Conservation (phyloP, 192 early-diverging fungal genomes). For the Gryganskiella cystojenkinii region DNA sequence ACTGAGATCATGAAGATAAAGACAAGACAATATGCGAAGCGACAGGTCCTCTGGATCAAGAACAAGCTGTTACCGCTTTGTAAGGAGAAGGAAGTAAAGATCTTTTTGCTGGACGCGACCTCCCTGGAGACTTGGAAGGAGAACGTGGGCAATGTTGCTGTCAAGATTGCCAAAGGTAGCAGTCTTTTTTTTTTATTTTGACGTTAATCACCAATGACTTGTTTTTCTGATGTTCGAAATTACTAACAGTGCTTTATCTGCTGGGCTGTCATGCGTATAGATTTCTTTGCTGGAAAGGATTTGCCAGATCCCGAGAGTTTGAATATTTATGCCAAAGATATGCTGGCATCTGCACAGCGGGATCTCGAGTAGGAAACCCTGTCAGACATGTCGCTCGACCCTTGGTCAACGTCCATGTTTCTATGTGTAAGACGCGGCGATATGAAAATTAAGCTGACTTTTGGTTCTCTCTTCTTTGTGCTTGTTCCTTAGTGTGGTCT, state of each 20-base stretch:
- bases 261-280: slow-evolving; percentile 20
- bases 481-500: slow-evolving; percentile 28
- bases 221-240: slow-evolving; percentile 12
- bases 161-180: slow-evolving; percentile 63
- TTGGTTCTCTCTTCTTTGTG: slow-evolving; percentile 24
- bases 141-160: slow-evolving; percentile 63
- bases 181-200: not conserved
- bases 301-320: slow-evolving; percentile 49
- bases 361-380: slow-evolving; percentile 53
- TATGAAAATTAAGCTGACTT: slow-evolving; percentile 23
- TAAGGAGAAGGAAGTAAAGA: slow-evolving; percentile 44
- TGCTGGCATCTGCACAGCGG: slow-evolving; percentile 38
- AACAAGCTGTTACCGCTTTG: slow-evolving; percentile 76
- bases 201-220: not conserved
- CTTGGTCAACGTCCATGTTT: slow-evolving; percentile 1
- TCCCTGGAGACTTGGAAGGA: slow-evolving; percentile 66
- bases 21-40: slow-evolving; percentile 90
- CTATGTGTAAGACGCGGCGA: slow-evolving; percentile 33
- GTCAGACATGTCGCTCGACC: not conserved
- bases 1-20: slow-evolving; percentile 86
- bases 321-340: slow-evolving; percentile 46
- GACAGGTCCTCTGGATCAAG: slow-evolving; percentile 84
- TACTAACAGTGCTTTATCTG: slow-evolving; percentile 13
- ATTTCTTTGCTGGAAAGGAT: slow-evolving; percentile 49
- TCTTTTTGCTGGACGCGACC: slow-evolving; percentile 79